Percentiles rank a stretch among this genome's conserved stretches.
Conservation (phyloP, 2,329 filamentous ascomycete species). For the Diaporthe batatas region DNA sequence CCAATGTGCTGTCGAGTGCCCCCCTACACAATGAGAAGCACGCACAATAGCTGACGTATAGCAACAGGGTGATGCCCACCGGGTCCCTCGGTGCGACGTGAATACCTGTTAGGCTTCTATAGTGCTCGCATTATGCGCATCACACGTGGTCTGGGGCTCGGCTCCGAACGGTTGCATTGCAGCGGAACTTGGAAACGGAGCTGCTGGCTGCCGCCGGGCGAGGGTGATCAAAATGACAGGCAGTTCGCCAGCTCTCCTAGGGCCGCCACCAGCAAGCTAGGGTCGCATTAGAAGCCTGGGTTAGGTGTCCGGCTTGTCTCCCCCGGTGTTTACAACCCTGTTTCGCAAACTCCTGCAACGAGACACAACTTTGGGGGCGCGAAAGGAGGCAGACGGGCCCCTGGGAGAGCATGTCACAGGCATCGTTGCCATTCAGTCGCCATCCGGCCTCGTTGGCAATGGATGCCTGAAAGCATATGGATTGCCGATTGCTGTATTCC, state of each 20-base stretch:
- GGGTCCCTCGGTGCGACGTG: constrained; percentile 2
- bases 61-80: constrained; percentile 10
- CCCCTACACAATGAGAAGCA: constrained; percentile 3
- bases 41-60: constrained; percentile 16
- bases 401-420: background rate
- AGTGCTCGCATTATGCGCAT: constrained; percentile 21
- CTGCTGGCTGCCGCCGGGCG: constrained; percentile 18
- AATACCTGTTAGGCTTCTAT: constrained; percentile 5
- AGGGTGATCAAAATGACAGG: constrained; percentile 31
- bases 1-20: background rate
- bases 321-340: constrained; percentile 33
- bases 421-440: constrained; percentile 12
- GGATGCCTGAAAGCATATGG: constrained; percentile 9
- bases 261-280: constrained; percentile 11
- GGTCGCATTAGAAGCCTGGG: constrained; percentile 33
- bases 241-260: constrained; percentile 2
- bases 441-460: background rate
- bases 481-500: constrained; percentile 1
- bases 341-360: constrained; percentile 25
- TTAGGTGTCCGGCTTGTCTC: constrained; percentile 37
- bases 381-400: constrained; percentile 10
- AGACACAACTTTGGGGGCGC: constrained; percentile 3
- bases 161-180: constrained; percentile 38
- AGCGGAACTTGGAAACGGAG: constrained; percentile 35
- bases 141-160: constrained; percentile 34